Evolutionary conservation across 495 filamentous ascomycete species (phyloP).

Genomic region (Rusavskia elegans): DNA sequence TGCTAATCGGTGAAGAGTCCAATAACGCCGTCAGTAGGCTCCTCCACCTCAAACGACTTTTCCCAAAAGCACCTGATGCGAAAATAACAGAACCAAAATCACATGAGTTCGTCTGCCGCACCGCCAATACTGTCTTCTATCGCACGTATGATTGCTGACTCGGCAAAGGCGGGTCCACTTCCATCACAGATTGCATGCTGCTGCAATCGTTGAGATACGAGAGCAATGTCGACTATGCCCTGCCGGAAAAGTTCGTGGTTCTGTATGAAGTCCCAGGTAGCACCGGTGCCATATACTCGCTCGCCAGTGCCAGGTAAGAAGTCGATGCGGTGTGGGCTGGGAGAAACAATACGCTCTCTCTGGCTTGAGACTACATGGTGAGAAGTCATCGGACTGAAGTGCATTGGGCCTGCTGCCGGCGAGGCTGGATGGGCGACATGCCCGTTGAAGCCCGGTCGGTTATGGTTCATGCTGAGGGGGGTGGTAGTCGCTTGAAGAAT

Average conservation of each 20-base stretch:
- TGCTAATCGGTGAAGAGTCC: background rate
- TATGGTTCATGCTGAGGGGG: slow-evolving; percentile 18
- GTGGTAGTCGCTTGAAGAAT: slow-evolving; percentile 63
- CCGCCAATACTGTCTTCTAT: slow-evolving; percentile 64
- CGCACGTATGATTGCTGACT: slow-evolving; percentile 51
- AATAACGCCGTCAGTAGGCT: no score
- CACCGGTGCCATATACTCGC: slow-evolving; percentile 58
- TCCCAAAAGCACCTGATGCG: no score
- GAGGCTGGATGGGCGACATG: slow-evolving; percentile 15
- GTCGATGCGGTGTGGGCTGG: slow-evolving; percentile 50
- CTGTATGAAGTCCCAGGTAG: slow-evolving; percentile 87
- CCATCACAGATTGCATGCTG: slow-evolving; percentile 73
- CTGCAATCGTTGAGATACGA: slow-evolving; percentile 63
- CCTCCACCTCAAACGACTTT: no score
- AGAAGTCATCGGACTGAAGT: slow-evolving; percentile 60
- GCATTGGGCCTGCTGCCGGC: slow-evolving; percentile 44
- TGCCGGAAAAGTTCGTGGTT: slow-evolving; percentile 60
- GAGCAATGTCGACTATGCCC: slow-evolving; percentile 70
- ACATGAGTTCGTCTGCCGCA: slow-evolving; percentile 62
- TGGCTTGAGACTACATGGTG: slow-evolving; percentile 28
- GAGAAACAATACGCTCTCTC: background rate
- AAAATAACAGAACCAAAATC: slow-evolving; percentile 5
- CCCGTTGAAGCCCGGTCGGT: background rate
- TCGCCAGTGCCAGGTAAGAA: slow-evolving; percentile 52
- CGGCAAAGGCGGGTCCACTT: slow-evolving; percentile 77